Evolutionary conservation across 1,284 basidiomycete species (phyloP).

Genomic region (Ganoderma lucidum): DNA sequence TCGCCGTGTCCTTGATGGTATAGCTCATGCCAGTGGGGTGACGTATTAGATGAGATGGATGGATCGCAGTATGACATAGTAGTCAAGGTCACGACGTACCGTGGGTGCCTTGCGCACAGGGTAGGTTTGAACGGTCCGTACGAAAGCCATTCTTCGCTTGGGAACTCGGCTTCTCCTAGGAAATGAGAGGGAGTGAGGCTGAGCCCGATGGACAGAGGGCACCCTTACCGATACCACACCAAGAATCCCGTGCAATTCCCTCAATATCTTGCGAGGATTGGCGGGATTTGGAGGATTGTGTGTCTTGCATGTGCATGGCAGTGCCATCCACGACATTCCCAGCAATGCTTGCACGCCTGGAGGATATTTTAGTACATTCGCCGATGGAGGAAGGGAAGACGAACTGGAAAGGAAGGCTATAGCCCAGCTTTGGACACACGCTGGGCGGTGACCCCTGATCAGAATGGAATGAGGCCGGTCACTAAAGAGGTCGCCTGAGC

Average conservation of each 20-base stretch:
- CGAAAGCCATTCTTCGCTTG: background rate
- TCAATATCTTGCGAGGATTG: too few species aligned
- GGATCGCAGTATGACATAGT: background rate
- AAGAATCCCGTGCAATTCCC: too few species aligned
- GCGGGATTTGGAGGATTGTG: too few species aligned
- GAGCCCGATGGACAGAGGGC: too few species aligned
- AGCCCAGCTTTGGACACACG: too few species aligned
- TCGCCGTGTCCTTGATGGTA: background rate
- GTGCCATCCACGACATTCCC: too few species aligned
- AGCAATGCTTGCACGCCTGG: too few species aligned
- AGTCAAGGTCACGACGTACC: background rate
- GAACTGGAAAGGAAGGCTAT: background rate
- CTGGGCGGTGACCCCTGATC: background rate
- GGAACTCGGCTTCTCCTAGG: background rate
- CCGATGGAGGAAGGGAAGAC: background rate
- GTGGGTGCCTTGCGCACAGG: background rate
- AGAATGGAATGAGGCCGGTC: background rate
- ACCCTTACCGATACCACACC: too few species aligned
- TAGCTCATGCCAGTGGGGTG: background rate
- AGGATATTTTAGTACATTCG: too few species aligned
- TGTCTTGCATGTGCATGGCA: too few species aligned
- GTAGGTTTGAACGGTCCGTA: background rate
- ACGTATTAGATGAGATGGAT: background rate
- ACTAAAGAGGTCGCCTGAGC: background rate
- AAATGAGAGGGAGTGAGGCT: too few species aligned